A percentile compares a stretch with the other conserved stretches of the same genome.
Conservation (phyloP, 306 rosid genomes). For the Crataegus laevigata region DNA sequence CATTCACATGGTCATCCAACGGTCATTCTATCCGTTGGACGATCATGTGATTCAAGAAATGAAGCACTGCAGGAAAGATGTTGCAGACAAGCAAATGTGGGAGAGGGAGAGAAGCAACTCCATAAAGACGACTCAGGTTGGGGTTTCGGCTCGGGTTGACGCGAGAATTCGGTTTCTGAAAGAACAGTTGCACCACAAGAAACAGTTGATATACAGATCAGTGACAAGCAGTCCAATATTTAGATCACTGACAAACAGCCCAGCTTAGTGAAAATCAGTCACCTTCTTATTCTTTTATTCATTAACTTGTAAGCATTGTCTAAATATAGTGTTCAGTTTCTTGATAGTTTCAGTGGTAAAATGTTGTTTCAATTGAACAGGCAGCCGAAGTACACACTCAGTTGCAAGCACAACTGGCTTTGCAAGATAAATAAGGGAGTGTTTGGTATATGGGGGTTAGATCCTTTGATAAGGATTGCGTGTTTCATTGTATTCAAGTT, state of each 20-base stretch:
- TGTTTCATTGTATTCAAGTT: no score
- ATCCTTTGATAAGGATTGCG: no score
- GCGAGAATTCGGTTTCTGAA: slow-evolving; percentile 15
- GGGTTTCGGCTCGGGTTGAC: slow-evolving; percentile 27
- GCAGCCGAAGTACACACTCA: no score
- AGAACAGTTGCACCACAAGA: slow-evolving; percentile 14
- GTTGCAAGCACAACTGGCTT: no score
- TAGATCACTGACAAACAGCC: slow-evolving; percentile 18
- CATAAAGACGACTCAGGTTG: slow-evolving; percentile 12
- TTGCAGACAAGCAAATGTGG: slow-evolving; percentile 13
- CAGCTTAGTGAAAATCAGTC: background rate
- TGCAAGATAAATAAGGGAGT: no score
- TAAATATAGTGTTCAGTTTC: background rate
- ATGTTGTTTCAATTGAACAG: no score
- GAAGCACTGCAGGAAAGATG: slow-evolving; percentile 16
- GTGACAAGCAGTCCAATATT: slow-evolving; percentile 11
- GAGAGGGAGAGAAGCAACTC: slow-evolving; percentile 23
- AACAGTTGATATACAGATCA: slow-evolving; percentile 8
- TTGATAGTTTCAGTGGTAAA: no score
- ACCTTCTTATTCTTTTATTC: background rate
- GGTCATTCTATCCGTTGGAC: slow-evolving; percentile 25
- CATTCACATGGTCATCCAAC: slow-evolving; percentile 15
- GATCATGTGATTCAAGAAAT: slow-evolving; percentile 32
- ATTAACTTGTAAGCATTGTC: background rate
- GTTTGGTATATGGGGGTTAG: no score